phyloP scores from a whole-genome alignment of 176 grass and related monocot genomes.

The Bothriochloa decipiens region DNA sequence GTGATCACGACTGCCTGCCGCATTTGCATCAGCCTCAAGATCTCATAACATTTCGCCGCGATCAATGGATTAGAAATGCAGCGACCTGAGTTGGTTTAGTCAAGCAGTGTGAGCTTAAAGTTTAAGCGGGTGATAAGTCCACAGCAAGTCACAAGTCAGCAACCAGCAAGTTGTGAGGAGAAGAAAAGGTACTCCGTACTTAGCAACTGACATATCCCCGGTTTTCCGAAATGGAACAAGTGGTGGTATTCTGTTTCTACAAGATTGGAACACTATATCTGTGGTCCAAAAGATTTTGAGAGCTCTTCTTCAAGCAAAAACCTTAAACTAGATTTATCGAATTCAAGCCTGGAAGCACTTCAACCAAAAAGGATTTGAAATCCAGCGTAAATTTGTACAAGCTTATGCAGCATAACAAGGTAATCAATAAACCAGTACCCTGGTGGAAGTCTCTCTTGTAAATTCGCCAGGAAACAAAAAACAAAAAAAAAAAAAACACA shows the following conservation, averaged over 20 bases:
- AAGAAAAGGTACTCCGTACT: too few relatives aligned
- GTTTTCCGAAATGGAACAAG: not conserved
- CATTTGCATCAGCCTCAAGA: not conserved
- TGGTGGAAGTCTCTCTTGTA: not conserved
- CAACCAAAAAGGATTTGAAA: not conserved
- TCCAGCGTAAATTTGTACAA: not conserved
- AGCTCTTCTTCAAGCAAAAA: not conserved
- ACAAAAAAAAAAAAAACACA: not conserved
- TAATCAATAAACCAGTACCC: slow-evolving; percentile 15
- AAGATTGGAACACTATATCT: not conserved
- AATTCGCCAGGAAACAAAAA: not conserved
- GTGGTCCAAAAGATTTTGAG: too few relatives aligned
- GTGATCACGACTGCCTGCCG: slow-evolving; percentile 30
- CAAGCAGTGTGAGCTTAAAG: slow-evolving; percentile 6
- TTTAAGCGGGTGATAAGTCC: not conserved
- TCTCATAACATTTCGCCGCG: slow-evolving; percentile 8
- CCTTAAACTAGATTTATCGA: not conserved
- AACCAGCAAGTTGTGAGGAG: not conserved
- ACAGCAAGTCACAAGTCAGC: not conserved
- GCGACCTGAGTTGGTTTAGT: slow-evolving; percentile 11
- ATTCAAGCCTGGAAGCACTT: not conserved
- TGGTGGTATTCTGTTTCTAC: not conserved
- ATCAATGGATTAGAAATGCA: slow-evolving; percentile 20
- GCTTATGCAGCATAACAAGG: not conserved
- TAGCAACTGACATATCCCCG: not conserved